Conservation (phyloP, 345 rosid species). For the Clarkia xantiana region DNA sequence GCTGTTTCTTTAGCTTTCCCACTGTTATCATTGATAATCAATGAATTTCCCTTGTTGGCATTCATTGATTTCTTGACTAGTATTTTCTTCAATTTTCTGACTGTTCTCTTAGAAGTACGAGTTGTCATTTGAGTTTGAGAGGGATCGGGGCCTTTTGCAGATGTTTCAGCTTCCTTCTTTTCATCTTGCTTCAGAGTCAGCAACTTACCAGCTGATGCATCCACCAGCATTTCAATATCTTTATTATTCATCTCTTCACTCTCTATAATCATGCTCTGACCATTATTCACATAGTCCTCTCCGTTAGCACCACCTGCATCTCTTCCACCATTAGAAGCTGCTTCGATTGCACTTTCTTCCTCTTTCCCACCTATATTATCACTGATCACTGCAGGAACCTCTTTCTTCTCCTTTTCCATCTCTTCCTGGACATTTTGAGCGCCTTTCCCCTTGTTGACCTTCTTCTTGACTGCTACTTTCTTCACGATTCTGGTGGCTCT, state of each 20-base stretch:
- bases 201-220: background rate
- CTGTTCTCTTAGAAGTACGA: constrained; percentile 19
- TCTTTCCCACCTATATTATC: constrained; percentile 11
- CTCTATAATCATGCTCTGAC: no score
- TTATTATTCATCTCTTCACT: constrained; percentile 9
- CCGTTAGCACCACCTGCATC: background rate
- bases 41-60: constrained; percentile 9
- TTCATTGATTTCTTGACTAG: constrained; percentile 15
- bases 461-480: constrained; percentile 20
- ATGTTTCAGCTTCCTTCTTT: constrained; percentile 16
- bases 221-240: constrained; percentile 3
- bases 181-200: constrained; percentile 6
- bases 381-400: constrained; percentile 3
- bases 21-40: constrained; percentile 9
- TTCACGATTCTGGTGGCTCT: constrained; percentile 24
- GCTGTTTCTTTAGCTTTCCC: constrained; percentile 9
- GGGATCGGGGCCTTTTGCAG: constrained; percentile 15
- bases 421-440: constrained; percentile 5
- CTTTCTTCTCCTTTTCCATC: constrained; percentile 13
- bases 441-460: constrained; percentile 15
- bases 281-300: no score
- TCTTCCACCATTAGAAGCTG: background rate
- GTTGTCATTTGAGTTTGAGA: constrained; percentile 19
- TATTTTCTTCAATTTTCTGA: constrained; percentile 28
- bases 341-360: constrained; percentile 3